Conservation (phyloP, 768 basidiomycete genomes). For the Leccinum imitatum region DNA sequence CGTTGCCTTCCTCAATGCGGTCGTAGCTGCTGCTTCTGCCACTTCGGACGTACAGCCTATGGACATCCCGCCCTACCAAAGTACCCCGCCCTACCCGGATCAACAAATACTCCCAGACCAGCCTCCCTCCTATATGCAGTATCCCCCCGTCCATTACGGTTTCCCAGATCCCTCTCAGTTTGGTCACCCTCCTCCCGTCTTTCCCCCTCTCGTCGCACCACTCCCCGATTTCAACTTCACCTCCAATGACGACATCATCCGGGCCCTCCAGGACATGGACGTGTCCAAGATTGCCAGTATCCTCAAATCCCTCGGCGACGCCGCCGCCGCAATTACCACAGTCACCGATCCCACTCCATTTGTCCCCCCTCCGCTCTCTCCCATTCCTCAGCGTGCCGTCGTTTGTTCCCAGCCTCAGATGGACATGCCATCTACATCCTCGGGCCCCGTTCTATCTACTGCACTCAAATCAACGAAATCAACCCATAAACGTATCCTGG, state of each 20-base stretch:
- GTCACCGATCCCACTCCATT: slow-evolving; percentile 19
- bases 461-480: slow-evolving; percentile 37
- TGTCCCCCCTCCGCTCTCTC: slow-evolving; percentile 20
- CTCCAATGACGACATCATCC: slow-evolving; percentile 73
- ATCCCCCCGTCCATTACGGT: slow-evolving; percentile 30
- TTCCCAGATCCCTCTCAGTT: slow-evolving; percentile 32
- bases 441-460: slow-evolving; percentile 41
- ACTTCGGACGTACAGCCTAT: slow-evolving; percentile 38
- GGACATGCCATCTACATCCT: slow-evolving; percentile 43
- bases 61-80: slow-evolving; percentile 27
- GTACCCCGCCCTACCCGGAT: slow-evolving; percentile 37
- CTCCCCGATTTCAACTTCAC: slow-evolving; percentile 42
- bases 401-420: slow-evolving; percentile 38
- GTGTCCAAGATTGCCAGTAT: slow-evolving; percentile 63
- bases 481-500: slow-evolving; percentile 40
- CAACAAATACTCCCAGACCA: slow-evolving; percentile 31
- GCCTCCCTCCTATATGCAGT: slow-evolving; percentile 28
- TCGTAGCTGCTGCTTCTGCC: slow-evolving; percentile 64
- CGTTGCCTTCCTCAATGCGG: slow-evolving; percentile 59
- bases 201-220: slow-evolving; percentile 18
- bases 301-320: slow-evolving; percentile 63
- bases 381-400: slow-evolving; percentile 27
- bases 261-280: slow-evolving; percentile 71
- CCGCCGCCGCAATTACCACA: slow-evolving; percentile 44
- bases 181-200: slow-evolving; percentile 26